phyloP scores from a whole-genome alignment of 2,329 filamentous ascomycete species.

The Microsporum ferrugineum region DNA sequence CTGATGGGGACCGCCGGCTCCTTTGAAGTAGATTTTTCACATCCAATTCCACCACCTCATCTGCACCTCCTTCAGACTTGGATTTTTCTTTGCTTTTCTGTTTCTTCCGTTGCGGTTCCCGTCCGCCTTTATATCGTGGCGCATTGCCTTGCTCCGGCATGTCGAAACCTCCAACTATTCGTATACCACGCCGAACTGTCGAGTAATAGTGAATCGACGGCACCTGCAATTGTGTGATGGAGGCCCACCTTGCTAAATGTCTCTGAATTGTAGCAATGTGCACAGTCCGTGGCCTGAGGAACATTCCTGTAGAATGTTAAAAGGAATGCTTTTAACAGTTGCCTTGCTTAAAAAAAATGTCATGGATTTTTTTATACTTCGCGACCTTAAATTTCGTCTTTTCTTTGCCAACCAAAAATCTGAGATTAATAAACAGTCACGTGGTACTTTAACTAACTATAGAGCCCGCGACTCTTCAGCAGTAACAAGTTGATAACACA shows the following conservation, averaged over 20 bases:
- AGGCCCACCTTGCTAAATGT: neutral
- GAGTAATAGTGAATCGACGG: neutral
- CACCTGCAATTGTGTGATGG: neutral
- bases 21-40: slow-evolving; percentile 38
- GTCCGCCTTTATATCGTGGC: neutral
- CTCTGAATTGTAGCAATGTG: neutral
- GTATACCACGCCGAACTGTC: neutral
- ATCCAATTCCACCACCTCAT: slow-evolving; percentile 56
- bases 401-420: neutral
- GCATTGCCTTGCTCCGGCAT: neutral
- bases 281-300: neutral
- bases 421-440: neutral
- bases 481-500: neutral
- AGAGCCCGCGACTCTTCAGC: too few relatives aligned
- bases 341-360: neutral
- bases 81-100: slow-evolving; percentile 8
- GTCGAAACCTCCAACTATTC: neutral
- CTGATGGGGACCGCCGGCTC: slow-evolving; percentile 8
- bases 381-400: neutral
- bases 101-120: slow-evolving; percentile 7
- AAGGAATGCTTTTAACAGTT: neutral
- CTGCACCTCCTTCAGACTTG: slow-evolving; percentile 24
- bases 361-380: neutral
- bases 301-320: neutral
- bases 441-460: neutral